Conservation (phyloP, 2,329 filamentous ascomycete species). For the Myriosclerotinia curreyana region DNA sequence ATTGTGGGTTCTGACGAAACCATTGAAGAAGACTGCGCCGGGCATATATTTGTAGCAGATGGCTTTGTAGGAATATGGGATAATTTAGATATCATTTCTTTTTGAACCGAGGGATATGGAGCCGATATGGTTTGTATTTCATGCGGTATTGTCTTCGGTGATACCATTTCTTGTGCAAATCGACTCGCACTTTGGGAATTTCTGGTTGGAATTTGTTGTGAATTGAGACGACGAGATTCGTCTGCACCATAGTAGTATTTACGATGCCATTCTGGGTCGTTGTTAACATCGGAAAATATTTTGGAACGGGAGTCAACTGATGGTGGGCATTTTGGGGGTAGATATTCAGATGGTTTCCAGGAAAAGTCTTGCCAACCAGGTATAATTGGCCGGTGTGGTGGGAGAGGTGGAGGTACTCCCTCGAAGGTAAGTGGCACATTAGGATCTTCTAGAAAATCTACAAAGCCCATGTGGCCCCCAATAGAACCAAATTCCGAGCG, state of each 20-base stretch:
- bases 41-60: background rate
- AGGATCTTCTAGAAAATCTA: conserved; percentile 19
- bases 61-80: background rate
- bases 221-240: background rate
- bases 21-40: background rate
- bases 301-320: background rate
- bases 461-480: background rate
- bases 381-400: conserved; percentile 10
- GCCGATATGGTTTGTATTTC: conserved; percentile 16
- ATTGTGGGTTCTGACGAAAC: background rate
- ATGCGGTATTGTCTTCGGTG: conserved; percentile 22
- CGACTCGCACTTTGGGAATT: background rate
- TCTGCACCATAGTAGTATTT: conserved; percentile 3
- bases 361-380: conserved; percentile 21
- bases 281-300: background rate
- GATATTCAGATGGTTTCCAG: conserved; percentile 4
- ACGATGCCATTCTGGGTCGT: conserved; percentile 12
- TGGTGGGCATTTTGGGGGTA: background rate
- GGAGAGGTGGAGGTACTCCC: conserved; percentile 12
- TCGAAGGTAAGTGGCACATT: conserved; percentile 12
- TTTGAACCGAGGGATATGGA: background rate
- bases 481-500: background rate
- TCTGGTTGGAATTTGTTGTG: background rate
- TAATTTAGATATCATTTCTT: background rate
- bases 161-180: conserved; percentile 12